Base-by-base conservation (phyloP, 495 filamentous ascomycete species). In the Lentithecium fluviatile region DNA sequence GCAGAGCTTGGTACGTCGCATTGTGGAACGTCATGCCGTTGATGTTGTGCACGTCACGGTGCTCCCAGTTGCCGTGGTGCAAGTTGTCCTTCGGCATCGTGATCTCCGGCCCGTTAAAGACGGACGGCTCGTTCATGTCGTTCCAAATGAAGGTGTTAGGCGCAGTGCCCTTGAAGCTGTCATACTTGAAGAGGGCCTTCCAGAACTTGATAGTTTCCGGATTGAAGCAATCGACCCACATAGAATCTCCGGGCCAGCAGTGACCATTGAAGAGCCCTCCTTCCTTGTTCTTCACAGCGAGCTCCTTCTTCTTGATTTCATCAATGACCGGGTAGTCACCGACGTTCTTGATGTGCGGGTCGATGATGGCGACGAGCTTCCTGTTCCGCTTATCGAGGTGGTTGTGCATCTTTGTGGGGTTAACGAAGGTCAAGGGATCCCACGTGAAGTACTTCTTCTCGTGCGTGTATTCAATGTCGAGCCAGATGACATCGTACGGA, bases 121-220 rank as follows among this genome's bases (percentile, higher is more conserved):
- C 94, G 0, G 94, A 97, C 0, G 94, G 94, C 76, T 98, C 94
- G 68, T 97, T 98, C 94, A 98, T 98, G 70, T 98, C 94, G 73
- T 98, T 98, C 94, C 94, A 98, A 70, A 97, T 86, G 77, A 90
- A 96, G 3, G 87, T 83, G 70, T 96, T 97, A 37, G 85, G 74
- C 66, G 85, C 79, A 3, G 90, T 86, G 47, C 89, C 90, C 71
- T 88, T 88, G 79, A 95, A 97, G 43, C 74, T 81, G 69, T 90
- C 85, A 68, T 91, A 96, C 62, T 88, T 87, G 80, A 95, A 96
- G 7, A 97, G 83, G 12, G 78, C 73, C 43, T 80, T 83, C 94
- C 94, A 98, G 95, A 95, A 98, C 48, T 85, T 82, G 48, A 84
- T 81, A 24, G 90, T 88, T 2, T 84, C 86, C 23, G 93, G 91